Conservation (phyloP, 345 rosid genomes). For the Aethionema arabicum region DNA sequence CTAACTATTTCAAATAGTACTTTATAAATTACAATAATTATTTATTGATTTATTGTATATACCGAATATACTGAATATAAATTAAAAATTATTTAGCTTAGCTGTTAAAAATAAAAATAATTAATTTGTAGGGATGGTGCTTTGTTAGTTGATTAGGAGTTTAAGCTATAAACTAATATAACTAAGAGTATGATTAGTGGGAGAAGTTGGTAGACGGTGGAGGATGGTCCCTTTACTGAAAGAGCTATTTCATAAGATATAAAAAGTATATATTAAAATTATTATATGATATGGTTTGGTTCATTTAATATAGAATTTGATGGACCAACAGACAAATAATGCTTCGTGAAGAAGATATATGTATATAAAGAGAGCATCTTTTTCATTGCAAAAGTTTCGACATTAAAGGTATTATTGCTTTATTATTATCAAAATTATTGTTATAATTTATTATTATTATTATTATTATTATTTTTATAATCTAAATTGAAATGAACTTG, state of each 20-base stretch:
- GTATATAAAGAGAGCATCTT: constrained; percentile 29
- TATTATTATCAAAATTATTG: too few species aligned
- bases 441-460: too few species aligned
- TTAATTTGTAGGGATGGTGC: constrained; percentile 1
- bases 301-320: constrained; percentile 28
- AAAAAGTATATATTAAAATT: constrained; percentile 1
- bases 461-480: too few species aligned
- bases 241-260: constrained; percentile 11
- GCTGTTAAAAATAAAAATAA: constrained; percentile 15
- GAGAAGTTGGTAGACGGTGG: constrained; percentile 32
- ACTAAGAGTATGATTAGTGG: constrained; percentile 32
- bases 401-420: constrained; percentile 32
- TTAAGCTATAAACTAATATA: constrained; percentile 26
- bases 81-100: constrained; percentile 9
- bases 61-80: constrained; percentile 23
- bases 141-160: constrained; percentile 16
- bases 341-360: constrained; percentile 35
- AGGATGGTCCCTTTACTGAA: constrained; percentile 27
- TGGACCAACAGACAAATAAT: constrained; percentile 36
- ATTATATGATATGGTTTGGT: constrained; percentile 21
- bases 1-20: constrained; percentile 14
- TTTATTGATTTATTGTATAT: background rate
- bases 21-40: constrained; percentile 6
- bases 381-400: constrained; percentile 21
- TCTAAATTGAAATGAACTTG: too few species aligned